phyloP scores from a whole-genome alignment of 2,329 filamentous ascomycete genomes.

The Aurifilum marmelostoma region DNA sequence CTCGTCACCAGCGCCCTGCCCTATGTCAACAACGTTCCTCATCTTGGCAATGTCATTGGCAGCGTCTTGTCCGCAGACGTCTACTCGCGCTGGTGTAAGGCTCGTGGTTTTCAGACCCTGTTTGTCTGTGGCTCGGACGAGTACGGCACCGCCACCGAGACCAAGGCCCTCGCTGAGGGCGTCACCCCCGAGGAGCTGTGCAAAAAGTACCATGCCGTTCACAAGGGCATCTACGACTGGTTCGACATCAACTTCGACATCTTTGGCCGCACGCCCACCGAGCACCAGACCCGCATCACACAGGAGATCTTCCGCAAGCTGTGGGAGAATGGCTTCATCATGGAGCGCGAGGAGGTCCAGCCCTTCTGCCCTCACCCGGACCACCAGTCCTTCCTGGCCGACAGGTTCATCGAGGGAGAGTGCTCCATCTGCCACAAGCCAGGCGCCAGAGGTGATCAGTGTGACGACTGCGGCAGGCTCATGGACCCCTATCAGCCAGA shows the following conservation, averaged over 20 bases:
- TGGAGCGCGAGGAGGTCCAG: constrained; percentile 85
- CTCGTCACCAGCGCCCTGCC: constrained; percentile 91
- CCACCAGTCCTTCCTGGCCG: constrained; percentile 78
- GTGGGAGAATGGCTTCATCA: constrained; percentile 84
- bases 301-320: constrained; percentile 89
- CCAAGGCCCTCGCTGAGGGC: constrained; percentile 88
- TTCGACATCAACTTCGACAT: constrained; percentile 94
- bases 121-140: constrained; percentile 89
- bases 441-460: constrained; percentile 67
- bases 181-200: constrained; percentile 83
- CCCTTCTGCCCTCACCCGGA: constrained; percentile 76
- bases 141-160: constrained; percentile 95
- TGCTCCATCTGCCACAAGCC: constrained; percentile 75
- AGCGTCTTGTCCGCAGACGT: constrained; percentile 89
- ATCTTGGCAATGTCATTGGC: constrained; percentile 87
- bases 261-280: constrained; percentile 90
- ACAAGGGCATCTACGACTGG: constrained; percentile 92
- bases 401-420: constrained; percentile 81
- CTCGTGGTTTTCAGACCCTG: constrained; percentile 76
- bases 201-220: constrained; percentile 88
- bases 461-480: constrained; percentile 67
- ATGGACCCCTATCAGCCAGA: constrained; percentile 68
- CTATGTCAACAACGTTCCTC: constrained; percentile 79
- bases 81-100: constrained; percentile 79
- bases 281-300: constrained; percentile 87